These are phyloP conservation scores for Spongispora temasekensis DNA, from an alignment of 1,284 basidiomycete species.

Conservation along the genomic window DNA sequence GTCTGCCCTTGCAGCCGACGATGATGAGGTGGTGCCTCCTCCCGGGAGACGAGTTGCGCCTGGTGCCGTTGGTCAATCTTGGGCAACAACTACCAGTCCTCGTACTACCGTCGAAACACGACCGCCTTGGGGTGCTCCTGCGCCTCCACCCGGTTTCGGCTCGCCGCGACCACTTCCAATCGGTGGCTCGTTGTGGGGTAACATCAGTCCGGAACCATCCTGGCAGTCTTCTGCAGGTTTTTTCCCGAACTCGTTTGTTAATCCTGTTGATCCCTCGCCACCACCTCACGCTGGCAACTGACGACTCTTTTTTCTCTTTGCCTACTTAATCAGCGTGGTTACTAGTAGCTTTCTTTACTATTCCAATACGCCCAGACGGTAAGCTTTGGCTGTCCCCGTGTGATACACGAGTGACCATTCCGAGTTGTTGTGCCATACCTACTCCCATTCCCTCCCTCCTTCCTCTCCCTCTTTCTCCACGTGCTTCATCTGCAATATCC, in stretches of 20 bases:
- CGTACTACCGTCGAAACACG: slow-evolving; percentile 35
- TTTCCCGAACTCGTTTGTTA: slow-evolving; percentile 48
- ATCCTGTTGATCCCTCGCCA: slow-evolving; percentile 49
- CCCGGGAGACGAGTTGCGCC: slow-evolving; percentile 46
- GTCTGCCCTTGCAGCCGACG: slow-evolving; percentile 72
- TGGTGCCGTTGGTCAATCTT: slow-evolving; percentile 45
- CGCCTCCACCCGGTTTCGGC: slow-evolving; percentile 37
- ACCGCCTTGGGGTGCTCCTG: slow-evolving; percentile 50
- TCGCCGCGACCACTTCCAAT: slow-evolving; percentile 40
- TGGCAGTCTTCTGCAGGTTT: slow-evolving; percentile 52
- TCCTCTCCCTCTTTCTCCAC: background rate
- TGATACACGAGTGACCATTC: background rate
- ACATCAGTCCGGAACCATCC: slow-evolving; percentile 38
- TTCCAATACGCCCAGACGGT: background rate
- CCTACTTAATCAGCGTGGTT: slow-evolving; percentile 17
- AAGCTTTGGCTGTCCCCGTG: background rate
- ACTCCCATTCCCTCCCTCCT: background rate
- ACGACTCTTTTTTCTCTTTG: too few relatives aligned
- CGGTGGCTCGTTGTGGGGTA: slow-evolving; percentile 46
- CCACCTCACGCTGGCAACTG: slow-evolving; percentile 55
- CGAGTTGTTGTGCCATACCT: background rate
- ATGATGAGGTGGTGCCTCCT: slow-evolving; percentile 71
- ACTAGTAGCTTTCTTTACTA: slow-evolving; percentile 12
- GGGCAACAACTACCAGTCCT: slow-evolving; percentile 47
- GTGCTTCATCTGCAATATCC: slow-evolving; percentile 36